Evolutionary conservation across 441 rosid genomes (phyloP).

Genomic region (Cnidoscolus chayamansa): DNA sequence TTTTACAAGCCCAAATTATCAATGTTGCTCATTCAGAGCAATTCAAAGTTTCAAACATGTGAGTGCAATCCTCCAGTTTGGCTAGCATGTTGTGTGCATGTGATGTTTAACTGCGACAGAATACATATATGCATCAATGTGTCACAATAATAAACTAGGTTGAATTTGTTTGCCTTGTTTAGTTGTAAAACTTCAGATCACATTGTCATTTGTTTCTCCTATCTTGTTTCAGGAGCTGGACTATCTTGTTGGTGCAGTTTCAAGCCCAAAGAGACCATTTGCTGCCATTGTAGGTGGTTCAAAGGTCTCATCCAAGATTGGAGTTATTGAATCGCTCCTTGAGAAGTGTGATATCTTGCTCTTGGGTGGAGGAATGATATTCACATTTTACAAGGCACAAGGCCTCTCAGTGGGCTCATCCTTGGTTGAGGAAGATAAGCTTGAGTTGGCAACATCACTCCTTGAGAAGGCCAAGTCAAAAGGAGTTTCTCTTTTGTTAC

Average conservation of each 20-base stretch:
- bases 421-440: slow-evolving; percentile 88
- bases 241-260: slow-evolving; percentile 86
- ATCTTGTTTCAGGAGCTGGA: slow-evolving; percentile 56
- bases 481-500: slow-evolving; percentile 78
- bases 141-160: background rate
- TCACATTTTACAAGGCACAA: slow-evolving; percentile 89
- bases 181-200: background rate
- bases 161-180: background rate
- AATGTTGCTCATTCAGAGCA: background rate
- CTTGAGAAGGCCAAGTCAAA: slow-evolving; percentile 74
- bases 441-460: slow-evolving; percentile 71
- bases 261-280: slow-evolving; percentile 81
- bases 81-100: background rate
- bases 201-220: slow-evolving; percentile 28
- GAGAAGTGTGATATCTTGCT: slow-evolving; percentile 79
- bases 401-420: slow-evolving; percentile 84
- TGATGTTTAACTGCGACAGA: background rate
- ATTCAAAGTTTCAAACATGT: background rate
- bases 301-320: slow-evolving; percentile 85
- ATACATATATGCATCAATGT: background rate
- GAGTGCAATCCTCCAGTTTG: background rate
- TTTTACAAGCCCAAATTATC: background rate
- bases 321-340: slow-evolving; percentile 80
- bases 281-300: slow-evolving; percentile 94
- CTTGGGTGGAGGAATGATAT: slow-evolving; percentile 92